These are phyloP conservation scores for Thermochaetoides thermophila DNA, from an alignment of 495 filamentous ascomycete species.

Conservation along the genomic window DNA sequence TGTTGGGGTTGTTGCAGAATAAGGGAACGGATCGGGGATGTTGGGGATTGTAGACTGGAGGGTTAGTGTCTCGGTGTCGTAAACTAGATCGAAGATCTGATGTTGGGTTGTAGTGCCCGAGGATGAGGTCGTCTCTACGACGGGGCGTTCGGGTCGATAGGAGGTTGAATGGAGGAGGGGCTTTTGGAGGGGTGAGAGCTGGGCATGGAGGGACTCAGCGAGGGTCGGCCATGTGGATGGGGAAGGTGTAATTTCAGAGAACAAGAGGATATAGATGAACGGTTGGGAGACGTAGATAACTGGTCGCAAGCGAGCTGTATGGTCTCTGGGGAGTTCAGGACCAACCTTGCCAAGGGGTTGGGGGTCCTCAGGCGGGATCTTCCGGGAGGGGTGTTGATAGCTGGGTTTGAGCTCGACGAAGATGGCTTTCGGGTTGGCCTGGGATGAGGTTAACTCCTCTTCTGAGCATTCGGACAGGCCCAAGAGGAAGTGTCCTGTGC, in stretches of 20 bases:
- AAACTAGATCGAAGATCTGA: slow-evolving; percentile 70
- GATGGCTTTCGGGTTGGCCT: neutral
- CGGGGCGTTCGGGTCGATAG: slow-evolving; percentile 32
- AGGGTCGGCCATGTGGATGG: slow-evolving; percentile 49
- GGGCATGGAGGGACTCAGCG: slow-evolving; percentile 70
- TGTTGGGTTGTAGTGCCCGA: neutral
- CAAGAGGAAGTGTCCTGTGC: slow-evolving; percentile 50
- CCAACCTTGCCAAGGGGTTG: slow-evolving; percentile 8
- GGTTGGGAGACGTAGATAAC: slow-evolving; percentile 63
- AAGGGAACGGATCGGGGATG: slow-evolving; percentile 59
- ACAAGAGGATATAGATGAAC: slow-evolving; percentile 85
- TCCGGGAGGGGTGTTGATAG: too few relatives aligned
- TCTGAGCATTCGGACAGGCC: slow-evolving; percentile 40
- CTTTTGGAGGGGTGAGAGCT: slow-evolving; percentile 63
- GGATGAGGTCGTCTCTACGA: slow-evolving; percentile 2
- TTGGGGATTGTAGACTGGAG: slow-evolving; percentile 79
- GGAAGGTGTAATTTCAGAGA: slow-evolving; percentile 34
- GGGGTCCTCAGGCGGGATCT: too few relatives aligned
- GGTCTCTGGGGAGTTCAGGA: slow-evolving; percentile 26
- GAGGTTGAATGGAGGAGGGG: slow-evolving; percentile 52
- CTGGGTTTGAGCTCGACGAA: too few relatives aligned
- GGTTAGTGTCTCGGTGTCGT: slow-evolving; percentile 61
- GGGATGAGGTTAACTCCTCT: slow-evolving; percentile 5
- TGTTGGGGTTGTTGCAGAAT: too few relatives aligned
- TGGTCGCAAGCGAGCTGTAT: slow-evolving; percentile 46